Evolutionary conservation across 1,139 yeast genomes (phyloP), one percentile per base, ranked within the genome.

Genomic region (Chernovozyma aurita): DNA sequence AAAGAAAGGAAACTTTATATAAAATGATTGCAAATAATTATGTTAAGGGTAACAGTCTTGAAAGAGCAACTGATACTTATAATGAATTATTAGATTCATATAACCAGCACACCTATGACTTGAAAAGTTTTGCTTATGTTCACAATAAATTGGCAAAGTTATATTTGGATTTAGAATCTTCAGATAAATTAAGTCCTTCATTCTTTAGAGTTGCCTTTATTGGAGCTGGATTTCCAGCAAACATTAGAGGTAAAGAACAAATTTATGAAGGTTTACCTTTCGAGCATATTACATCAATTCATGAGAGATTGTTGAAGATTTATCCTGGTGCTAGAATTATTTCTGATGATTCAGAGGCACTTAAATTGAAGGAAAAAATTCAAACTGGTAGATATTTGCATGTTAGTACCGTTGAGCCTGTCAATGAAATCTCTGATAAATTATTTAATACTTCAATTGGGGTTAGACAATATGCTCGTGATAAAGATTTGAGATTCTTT

Each of bases 191-290:
- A 36, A 76, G 82, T 25, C 87, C 95, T 21, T 79, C 90, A 11
- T 87, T 77, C 58, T 87, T 85, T 66, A 74, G 84, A 51, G 88
- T 87, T 39, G 74, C 85, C 17, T 85, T 83, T 49, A 75, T 85
- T 56, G 97, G 97, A 14, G 76, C 74, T 36, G 95, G 95, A 3
- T 87, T 87, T 70, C 95, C 95, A 11, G 67, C 68, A 27, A 76
- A 88, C 32, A 72, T 85, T 38, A 70, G 95, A 52, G 85, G 85
- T 34, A 78, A 83, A 50, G 80, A 78, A 43, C 88, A 82, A 54
- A 82, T 87, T 39, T 85, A 82, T 54, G 95, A 87, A 61, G 95
- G 95, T 12, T 68, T 80, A 36, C 90, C 95, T 20, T 87, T 85
- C 61, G 96, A 87, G 54, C 94, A 85, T 56, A 80, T 87, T 39